Conservation (phyloP, 768 basidiomycete species). For the Lactarius sp. region DNA sequence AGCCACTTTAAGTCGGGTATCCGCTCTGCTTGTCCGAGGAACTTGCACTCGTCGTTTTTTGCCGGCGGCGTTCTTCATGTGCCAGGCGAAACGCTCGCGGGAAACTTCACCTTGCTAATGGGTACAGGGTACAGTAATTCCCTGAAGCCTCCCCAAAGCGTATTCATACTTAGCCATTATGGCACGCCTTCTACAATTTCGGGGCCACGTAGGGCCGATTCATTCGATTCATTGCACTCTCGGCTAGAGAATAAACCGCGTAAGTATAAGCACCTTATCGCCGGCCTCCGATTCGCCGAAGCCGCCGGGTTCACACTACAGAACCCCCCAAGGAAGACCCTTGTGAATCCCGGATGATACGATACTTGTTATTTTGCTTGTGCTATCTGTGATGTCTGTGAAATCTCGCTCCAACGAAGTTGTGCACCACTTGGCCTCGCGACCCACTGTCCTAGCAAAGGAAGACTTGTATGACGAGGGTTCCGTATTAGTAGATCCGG, state of each 20-base stretch:
- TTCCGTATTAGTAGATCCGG: constrained; percentile 40
- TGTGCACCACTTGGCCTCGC: background rate
- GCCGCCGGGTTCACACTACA: too few species aligned
- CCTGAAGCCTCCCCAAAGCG: background rate
- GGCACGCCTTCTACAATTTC: too few species aligned
- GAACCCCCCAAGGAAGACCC: too few species aligned
- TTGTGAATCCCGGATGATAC: too few species aligned
- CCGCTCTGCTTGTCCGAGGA: background rate
- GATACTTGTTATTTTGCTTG: background rate
- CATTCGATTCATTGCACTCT: too few species aligned
- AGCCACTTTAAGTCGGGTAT: background rate
- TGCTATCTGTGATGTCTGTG: background rate
- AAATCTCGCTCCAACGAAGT: background rate
- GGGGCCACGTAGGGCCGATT: too few species aligned
- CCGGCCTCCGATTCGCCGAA: too few species aligned
- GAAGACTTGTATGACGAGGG: constrained; percentile 23
- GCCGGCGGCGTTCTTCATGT: background rate
- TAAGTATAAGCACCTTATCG: too few species aligned
- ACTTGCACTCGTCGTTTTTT: background rate
- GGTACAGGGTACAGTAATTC: background rate
- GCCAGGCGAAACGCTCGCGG: background rate
- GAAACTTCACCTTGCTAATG: background rate
- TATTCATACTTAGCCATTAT: too few species aligned
- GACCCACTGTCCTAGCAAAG: background rate
- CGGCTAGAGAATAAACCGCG: background rate